Base-by-base conservation (phyloP, 2,329 filamentous ascomycete genomes). In the Byssoonygena ceratinophila region DNA sequence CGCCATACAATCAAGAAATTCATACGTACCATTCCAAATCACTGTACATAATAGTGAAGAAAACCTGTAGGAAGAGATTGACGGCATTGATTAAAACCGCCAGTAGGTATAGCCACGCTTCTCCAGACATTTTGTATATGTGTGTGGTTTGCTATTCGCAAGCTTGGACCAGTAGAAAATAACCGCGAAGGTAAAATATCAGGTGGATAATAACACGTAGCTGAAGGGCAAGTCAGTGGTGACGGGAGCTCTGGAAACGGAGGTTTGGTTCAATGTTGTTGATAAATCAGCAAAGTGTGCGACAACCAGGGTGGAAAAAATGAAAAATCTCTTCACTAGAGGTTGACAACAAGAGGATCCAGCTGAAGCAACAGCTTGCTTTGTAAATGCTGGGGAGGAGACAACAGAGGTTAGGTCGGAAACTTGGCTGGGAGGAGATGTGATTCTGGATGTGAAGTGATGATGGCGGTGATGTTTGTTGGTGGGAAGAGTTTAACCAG, bases 11-110 rank as follows among this genome's bases (percentile, higher is more conserved):
- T 20, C 9, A 18, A 25, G 22, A 18, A 4, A 6, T 8, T 18
- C 14, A n/a, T 32, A 78, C 87, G 66, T 76, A 94, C 90, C 92
- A 98, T 85, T 98, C 92, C 66, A 98, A 75, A 79, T 98, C 92
- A 73, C 88, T 95, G 76, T 97, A 98, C 94, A 98, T 98, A 69
- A 98, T 98, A 54, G 92, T 98, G 77, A 98, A 98, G 81, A 98
- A 98, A 64, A 98, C 92, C 77, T 98, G 94, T 54, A 98, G 80
- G 74, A 98, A 98, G 67, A 98, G 81, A 79, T 98, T 98, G 82
- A 98, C 90, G 76, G 92, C 92, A 77, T 98, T 98, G 78, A 98
- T 94, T 70, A 98, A 81, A 73, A 98, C 94, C 74, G 91, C 84
- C 74, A 98, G 80, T 65, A 98, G 83, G 77, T 94, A 98, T 71